A percentile compares a stretch with the other conserved stretches of the same genome.
Conservation (phyloP, 192 early-diverging fungal species). For the Chytriomyces sp. region DNA sequence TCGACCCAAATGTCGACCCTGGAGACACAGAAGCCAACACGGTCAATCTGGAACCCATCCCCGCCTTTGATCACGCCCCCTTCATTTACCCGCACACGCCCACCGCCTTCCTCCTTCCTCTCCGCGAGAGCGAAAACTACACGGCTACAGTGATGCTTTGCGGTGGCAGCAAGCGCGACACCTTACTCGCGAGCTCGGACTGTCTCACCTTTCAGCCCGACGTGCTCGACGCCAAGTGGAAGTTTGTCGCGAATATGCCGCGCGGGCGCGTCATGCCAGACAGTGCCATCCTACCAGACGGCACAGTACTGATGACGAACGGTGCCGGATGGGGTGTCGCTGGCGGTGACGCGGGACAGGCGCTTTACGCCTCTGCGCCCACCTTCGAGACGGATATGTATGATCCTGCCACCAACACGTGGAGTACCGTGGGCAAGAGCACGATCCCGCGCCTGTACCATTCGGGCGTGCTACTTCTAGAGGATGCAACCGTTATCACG, state of each 20-base stretch:
- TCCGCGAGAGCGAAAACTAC: conserved; percentile 30
- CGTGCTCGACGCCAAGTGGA: conserved; percentile 24
- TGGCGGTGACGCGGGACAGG: conserved; percentile 41
- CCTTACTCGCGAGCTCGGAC: background rate
- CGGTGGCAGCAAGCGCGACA: conserved; percentile 32
- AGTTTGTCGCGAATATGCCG: conserved; percentile 19
- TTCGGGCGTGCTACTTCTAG: conserved; percentile 36
- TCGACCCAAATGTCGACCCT: conserved; percentile 22
- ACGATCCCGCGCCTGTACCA: conserved; percentile 36
- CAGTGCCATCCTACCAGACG: conserved; percentile 39
- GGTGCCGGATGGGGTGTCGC: conserved; percentile 38
- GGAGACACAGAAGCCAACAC: background rate
- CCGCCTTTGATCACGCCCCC: conserved; percentile 18
- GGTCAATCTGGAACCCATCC: background rate
- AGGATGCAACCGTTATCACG: conserved; percentile 35
- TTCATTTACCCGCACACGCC: conserved; percentile 47
- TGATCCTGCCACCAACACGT: conserved; percentile 29
- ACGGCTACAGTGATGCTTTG: conserved; percentile 30
- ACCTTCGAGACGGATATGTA: conserved; percentile 33
- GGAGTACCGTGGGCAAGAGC: conserved; percentile 4
- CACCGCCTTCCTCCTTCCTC: conserved; percentile 30
- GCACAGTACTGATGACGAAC: conserved; percentile 37
- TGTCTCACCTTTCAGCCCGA: conserved; percentile 35
- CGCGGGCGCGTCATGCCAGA: conserved; percentile 39
- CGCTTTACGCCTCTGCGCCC: conserved; percentile 32